Percentiles rank a stretch among this genome's conserved stretches.
These are phyloP conservation scores for Termitomyces sp. DNA, from an alignment of 768 basidiomycete genomes.

Conservation along the genomic window DNA sequence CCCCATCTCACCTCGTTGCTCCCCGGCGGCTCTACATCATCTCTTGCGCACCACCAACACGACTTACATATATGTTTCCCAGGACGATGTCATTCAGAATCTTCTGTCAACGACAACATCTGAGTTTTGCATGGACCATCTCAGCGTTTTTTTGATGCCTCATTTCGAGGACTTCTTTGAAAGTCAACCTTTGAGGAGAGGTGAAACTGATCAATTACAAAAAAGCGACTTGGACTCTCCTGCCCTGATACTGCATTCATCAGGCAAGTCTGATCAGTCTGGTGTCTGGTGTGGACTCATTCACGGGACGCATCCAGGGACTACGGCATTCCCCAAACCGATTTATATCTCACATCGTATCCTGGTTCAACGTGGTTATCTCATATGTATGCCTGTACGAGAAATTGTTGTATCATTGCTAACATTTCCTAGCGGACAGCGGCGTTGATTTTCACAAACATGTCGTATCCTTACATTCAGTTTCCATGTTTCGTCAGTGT, in stretches of 20 bases:
- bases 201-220: background rate
- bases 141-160: background rate
- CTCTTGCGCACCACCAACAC: background rate
- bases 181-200: background rate
- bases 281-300: background rate
- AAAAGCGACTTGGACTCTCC: background rate
- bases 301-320: background rate
- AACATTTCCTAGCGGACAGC: background rate
- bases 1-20: constrained; percentile 3
- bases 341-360: constrained; percentile 2
- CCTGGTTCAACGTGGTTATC: background rate
- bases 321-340: background rate
- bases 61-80: background rate
- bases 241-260: background rate
- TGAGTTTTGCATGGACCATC: constrained; percentile 7
- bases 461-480: background rate
- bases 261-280: background rate
- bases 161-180: background rate
- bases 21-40: constrained; percentile 1
- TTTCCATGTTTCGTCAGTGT: constrained; percentile 1
- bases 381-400: background rate
- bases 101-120: constrained; percentile 15
- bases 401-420: background rate
- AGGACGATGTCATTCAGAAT: constrained; percentile 19
- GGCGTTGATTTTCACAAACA: background rate